Conservation (phyloP, 306 rosid species). For the Lithocarpus polystachyus region DNA sequence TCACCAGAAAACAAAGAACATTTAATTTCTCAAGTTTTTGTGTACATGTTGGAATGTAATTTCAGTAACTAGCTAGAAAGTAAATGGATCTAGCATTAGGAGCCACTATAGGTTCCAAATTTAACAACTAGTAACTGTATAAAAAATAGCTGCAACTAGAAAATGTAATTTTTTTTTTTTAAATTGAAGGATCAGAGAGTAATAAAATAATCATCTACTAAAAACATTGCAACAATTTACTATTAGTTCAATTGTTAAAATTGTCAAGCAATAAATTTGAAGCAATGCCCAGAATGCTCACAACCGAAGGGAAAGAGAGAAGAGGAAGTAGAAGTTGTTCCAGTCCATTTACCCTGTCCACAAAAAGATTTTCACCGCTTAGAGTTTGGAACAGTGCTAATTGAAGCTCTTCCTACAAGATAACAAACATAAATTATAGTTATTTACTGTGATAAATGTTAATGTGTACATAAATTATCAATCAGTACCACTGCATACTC, state of each 20-base stretch:
- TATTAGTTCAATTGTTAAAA: not conserved
- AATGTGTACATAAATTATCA: not conserved
- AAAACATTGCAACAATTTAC: not conserved
- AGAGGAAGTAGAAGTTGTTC: not conserved
- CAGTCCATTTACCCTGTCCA: conserved; percentile 54
- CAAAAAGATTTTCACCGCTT: conserved; percentile 57
- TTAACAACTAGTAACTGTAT: not conserved
- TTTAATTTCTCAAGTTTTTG: not conserved
- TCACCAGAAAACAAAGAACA: not conserved
- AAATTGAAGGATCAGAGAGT: not conserved
- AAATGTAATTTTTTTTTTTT: not conserved
- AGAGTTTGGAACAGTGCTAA: conserved; percentile 61
- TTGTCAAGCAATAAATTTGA: conserved; percentile 3
- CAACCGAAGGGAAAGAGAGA: not conserved
- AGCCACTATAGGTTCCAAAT: not conserved
- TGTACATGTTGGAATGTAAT: not conserved
- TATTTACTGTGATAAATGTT: not conserved
- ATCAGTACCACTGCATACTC: not conserved
- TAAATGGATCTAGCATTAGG: not conserved
- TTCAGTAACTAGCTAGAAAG: not conserved
- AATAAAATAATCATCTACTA: not conserved
- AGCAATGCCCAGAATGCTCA: not conserved
- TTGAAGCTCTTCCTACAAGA: conserved; percentile 73
- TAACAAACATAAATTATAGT: not conserved
- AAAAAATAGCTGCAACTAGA: not conserved